Evolutionary conservation across 2,329 filamentous ascomycete species (phyloP), one percentile per base, ranked within the genome.

Genomic region (Mycosphaerella sp.): DNA sequence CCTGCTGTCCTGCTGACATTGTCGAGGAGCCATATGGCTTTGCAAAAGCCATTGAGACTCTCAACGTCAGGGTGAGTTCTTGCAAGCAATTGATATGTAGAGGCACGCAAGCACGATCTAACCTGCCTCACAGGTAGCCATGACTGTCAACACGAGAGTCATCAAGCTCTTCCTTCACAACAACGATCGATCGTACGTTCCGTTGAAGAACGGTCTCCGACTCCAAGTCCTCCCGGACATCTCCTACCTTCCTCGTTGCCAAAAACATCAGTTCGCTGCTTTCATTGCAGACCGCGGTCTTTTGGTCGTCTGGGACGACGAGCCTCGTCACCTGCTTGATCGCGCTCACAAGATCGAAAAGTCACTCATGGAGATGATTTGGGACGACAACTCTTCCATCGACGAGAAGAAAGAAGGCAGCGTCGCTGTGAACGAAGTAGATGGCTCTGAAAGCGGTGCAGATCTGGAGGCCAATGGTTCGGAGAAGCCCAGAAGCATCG

Each of bases 211-310:
- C 50, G 80, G 80, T 3, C 74, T 84, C 14, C 78, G 79, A 26
- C 69, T 86, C 6, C 84, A 87, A 63, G 79, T 86, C 4, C 71
- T 86, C 21, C 78, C 78, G 2, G 77, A 76, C 46, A 77, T 85
- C 53, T 71, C 73, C 2, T 76, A 79, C 46, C 72, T 87, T 4
- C 78, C 80, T 0, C 69, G 73, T 23, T 84, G 81, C 61, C 77
- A 83, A 64, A 82, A 83, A 65, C 80, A 84, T 68, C 81, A 84
- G 57, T 84, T 82, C 62, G 81, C 80, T n/a, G 81, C 82, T 7
- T 84, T 84, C 65, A 78, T 84, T 48, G 74, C 78, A 55, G 79
- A 83, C 58, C 71, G 74, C n/a, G 73, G 74, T 42, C 73, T 83
- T 39, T 67, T 84, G n/a, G 72, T 83, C 4, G 80, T 84, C 23